Conservation (phyloP, 2,329 filamentous ascomycete species). For the Microcyclospora pomicola region DNA sequence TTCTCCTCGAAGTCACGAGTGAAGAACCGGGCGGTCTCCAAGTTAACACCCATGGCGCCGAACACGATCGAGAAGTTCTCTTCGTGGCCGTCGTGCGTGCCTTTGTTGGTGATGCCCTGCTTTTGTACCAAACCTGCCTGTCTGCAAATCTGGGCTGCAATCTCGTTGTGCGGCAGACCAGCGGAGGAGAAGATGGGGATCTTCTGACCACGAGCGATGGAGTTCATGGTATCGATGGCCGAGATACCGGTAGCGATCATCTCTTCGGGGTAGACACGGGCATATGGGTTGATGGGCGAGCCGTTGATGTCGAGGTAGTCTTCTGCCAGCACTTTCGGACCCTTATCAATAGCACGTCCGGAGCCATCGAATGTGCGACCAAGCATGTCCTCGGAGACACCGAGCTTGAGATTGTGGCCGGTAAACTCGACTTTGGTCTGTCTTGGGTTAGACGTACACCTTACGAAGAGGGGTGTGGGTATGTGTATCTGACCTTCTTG, state of each 20-base stretch:
- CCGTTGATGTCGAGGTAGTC: slow-evolving; percentile 99
- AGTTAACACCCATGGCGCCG: slow-evolving; percentile 98
- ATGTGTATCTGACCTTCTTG: slow-evolving; percentile 56
- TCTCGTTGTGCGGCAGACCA: slow-evolving; percentile 98
- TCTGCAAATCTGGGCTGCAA: slow-evolving; percentile 95
- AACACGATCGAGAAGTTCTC: slow-evolving; percentile 99
- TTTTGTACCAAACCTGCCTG: slow-evolving; percentile 79
- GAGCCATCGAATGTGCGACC: slow-evolving; percentile 98
- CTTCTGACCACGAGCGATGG: slow-evolving; percentile 94
- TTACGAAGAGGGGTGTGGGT: not conserved
- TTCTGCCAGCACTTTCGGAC: slow-evolving; percentile 92
- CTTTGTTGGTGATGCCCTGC: slow-evolving; percentile 52
- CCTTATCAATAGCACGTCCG: slow-evolving; percentile 95
- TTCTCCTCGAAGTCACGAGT: slow-evolving; percentile 98
- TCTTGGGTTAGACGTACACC: slow-evolving; percentile 2
- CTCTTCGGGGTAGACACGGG: slow-evolving; percentile 95
- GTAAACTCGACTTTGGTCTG: slow-evolving; percentile 96
- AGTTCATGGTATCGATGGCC: slow-evolving; percentile 90
- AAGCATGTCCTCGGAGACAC: slow-evolving; percentile 98
- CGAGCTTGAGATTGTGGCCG: slow-evolving; percentile 92
- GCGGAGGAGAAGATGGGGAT: slow-evolving; percentile 98
- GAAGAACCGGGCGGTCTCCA: slow-evolving; percentile 98
- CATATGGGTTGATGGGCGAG: slow-evolving; percentile 95
- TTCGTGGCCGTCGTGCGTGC: slow-evolving; percentile 87
- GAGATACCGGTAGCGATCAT: slow-evolving; percentile 99